phyloP scores from a whole-genome alignment of 1,284 basidiomycete genomes.

The Pholiota adiposa region DNA sequence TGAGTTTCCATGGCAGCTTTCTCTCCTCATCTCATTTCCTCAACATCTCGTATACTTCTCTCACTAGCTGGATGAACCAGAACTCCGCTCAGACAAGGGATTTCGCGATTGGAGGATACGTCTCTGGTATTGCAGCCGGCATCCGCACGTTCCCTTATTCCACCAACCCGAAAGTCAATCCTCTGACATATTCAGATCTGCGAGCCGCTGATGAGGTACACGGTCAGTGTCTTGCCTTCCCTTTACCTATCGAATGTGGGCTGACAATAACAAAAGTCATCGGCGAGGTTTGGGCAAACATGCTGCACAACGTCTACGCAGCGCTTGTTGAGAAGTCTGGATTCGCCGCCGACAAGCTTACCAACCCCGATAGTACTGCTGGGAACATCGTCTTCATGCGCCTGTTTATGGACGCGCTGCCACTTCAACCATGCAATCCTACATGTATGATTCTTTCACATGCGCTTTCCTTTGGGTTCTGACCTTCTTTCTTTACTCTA shows the following conservation, averaged over 20 bases:
- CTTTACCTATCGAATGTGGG: no score
- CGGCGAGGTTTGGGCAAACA: slow-evolving; percentile 61
- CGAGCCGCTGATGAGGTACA: slow-evolving; percentile 40
- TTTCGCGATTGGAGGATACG: slow-evolving; percentile 45
- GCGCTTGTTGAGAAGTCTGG: slow-evolving; percentile 48
- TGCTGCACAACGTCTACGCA: slow-evolving; percentile 56
- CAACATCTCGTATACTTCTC: no score
- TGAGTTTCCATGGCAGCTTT: slow-evolving; percentile 11
- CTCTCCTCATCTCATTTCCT: no score
- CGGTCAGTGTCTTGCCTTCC: no score
- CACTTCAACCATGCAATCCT: slow-evolving; percentile 59
- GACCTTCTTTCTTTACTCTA: slow-evolving; percentile 10
- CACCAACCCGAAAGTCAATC: slow-evolving; percentile 41
- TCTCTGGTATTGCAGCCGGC: slow-evolving; percentile 32
- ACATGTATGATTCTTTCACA: slow-evolving; percentile 39
- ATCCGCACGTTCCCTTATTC: slow-evolving; percentile 48
- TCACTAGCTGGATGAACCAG: slow-evolving; percentile 40
- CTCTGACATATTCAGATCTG: slow-evolving; percentile 43
- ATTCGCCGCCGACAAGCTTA: slow-evolving; percentile 44
- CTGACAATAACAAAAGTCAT: slow-evolving; percentile 33
- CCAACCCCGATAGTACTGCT: slow-evolving; percentile 44
- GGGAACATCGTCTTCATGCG: slow-evolving; percentile 55
- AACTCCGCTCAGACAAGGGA: slow-evolving; percentile 39
- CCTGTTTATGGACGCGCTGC: slow-evolving; percentile 52
- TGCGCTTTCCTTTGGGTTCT: neutral